Percentiles rank a stretch among this genome's conserved stretches.
These are phyloP conservation scores for Ocimum tenuiflorum DNA, from an alignment of 257 asterid genomes.

Conservation along the genomic window DNA sequence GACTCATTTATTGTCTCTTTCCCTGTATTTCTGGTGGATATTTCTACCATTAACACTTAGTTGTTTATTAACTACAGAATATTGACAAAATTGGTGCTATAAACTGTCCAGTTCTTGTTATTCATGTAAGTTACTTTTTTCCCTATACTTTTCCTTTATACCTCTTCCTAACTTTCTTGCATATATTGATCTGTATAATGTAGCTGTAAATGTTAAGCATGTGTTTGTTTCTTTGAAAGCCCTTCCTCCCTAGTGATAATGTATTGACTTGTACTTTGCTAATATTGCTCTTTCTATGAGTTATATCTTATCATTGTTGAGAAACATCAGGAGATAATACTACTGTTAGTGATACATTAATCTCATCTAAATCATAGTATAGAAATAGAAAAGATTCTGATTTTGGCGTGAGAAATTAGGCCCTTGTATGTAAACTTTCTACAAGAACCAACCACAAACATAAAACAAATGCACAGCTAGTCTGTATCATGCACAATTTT, in stretches of 20 bases:
- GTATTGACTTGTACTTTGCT: constrained; percentile 3
- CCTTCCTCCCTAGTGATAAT: neutral
- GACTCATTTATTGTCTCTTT: constrained; percentile 7
- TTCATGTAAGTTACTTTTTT: constrained; percentile 67
- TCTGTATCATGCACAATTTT: neutral
- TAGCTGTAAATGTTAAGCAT: neutral
- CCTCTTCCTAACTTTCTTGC: neutral
- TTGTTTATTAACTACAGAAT: constrained; percentile 58
- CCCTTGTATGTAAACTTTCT: neutral
- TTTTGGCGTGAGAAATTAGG: neutral
- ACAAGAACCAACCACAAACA: neutral
- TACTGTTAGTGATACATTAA: neutral
- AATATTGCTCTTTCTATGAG: neutral
- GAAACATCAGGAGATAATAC: neutral
- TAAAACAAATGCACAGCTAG: neutral
- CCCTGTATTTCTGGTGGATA: constrained; percentile 11
- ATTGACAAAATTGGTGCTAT: constrained; percentile 83
- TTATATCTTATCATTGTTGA: neutral
- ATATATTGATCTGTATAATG: neutral
- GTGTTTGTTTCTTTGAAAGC: neutral
- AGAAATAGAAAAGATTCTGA: neutral
- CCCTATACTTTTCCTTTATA: neutral
- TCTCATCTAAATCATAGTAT: neutral
- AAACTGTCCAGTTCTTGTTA: constrained; percentile 86
- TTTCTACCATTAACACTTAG: constrained; percentile 7